Percentiles rank a stretch among this genome's conserved stretches.
These are phyloP conservation scores for Serendipita sp. DNA, from an alignment of 768 basidiomycete species.

Conservation along the genomic window DNA sequence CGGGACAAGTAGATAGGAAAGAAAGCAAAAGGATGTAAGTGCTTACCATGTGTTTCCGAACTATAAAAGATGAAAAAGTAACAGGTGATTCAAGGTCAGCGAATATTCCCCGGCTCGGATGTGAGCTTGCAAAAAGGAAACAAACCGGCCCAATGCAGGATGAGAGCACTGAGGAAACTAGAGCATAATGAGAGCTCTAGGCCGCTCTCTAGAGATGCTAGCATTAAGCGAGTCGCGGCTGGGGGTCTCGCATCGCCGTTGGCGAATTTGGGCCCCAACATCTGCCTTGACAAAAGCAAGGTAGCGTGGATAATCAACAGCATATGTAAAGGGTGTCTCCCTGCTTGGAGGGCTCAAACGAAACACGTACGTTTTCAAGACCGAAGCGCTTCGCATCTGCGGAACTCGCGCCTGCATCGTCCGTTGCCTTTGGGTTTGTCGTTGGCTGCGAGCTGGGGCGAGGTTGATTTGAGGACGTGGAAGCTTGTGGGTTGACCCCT, in stretches of 20 bases:
- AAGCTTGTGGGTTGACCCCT: slow-evolving; percentile 8
- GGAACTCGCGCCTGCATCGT: background rate
- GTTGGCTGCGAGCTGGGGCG: background rate
- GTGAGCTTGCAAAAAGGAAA: too few relatives aligned
- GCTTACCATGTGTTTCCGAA: slow-evolving; percentile 92
- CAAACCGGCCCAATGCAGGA: too few relatives aligned
- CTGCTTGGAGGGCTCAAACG: background rate
- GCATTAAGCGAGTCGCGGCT: background rate
- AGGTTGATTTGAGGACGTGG: background rate
- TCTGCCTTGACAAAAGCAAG: background rate
- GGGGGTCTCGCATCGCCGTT: background rate
- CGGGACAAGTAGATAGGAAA: slow-evolving; percentile 4
- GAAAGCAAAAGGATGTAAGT: slow-evolving; percentile 14
- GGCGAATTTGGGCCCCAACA: background rate
- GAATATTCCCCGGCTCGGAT: background rate
- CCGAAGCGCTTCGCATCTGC: slow-evolving; percentile 84
- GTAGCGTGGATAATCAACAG: background rate
- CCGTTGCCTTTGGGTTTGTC: background rate
- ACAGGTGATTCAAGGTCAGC: background rate
- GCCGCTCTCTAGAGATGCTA: background rate
- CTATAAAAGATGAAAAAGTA: slow-evolving; percentile 25
- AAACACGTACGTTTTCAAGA: slow-evolving; percentile 76
- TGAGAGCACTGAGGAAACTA: background rate
- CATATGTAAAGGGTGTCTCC: background rate
- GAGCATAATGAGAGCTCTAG: background rate